phyloP scores from a whole-genome alignment of 163 green algal species.

The Scenedesmus sp. region DNA sequence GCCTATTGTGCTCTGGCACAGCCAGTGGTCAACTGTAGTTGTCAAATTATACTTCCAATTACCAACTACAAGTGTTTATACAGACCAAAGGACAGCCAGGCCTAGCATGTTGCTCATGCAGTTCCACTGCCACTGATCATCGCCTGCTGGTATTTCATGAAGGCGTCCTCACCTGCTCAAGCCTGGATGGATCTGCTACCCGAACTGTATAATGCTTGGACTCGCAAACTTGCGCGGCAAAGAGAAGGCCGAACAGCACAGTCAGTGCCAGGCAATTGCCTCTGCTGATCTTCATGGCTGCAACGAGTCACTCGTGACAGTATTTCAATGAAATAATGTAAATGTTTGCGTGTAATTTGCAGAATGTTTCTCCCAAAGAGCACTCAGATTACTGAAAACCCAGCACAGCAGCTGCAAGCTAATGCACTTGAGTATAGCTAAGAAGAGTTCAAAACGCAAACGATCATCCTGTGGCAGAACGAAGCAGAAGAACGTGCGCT shows the following conservation, averaged over 20 bases:
- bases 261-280: background rate
- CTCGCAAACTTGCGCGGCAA: background rate
- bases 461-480: background rate
- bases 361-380: too few relatives aligned
- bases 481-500: background rate
- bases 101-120: background rate
- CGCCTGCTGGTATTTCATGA: background rate
- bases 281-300: background rate
- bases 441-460: too few relatives aligned
- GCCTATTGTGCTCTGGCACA: background rate
- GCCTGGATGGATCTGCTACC: background rate
- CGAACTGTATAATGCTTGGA: constrained; percentile 15
- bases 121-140: background rate
- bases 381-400: too few relatives aligned
- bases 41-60: too few relatives aligned
- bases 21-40: too few relatives aligned
- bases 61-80: too few relatives aligned
- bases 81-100: background rate
- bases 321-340: background rate
- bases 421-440: too few relatives aligned
- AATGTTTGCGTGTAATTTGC: too few relatives aligned
- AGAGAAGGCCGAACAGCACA: background rate
- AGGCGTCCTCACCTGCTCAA: constrained; percentile 15
- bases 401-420: too few relatives aligned
- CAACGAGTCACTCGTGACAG: background rate